Percentiles rank a stretch among this genome's conserved stretches.
Conservation (phyloP, 23 red algal species). For the Gracilaria vermiculophylla region DNA sequence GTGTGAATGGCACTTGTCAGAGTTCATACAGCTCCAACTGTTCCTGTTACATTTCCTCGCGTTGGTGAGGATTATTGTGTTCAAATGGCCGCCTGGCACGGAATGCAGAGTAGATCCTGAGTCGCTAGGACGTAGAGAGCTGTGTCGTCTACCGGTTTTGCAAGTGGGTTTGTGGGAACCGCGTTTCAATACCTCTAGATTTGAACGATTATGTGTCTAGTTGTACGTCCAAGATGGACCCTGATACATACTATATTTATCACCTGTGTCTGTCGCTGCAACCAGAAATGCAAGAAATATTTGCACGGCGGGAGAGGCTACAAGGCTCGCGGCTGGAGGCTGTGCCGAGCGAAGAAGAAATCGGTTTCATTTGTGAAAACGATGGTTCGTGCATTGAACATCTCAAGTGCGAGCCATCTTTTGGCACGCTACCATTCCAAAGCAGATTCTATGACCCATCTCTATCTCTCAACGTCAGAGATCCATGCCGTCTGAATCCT, state of each 20-base stretch:
- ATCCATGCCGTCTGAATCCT: not conserved
- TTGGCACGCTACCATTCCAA: not conserved
- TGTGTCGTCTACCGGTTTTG: not conserved
- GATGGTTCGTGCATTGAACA: not conserved
- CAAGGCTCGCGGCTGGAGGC: not conserved
- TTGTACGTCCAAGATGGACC: not conserved
- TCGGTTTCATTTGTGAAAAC: not conserved
- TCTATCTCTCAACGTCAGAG: not conserved
- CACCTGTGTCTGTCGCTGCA: not conserved
- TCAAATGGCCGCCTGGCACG: not conserved
- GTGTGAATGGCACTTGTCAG: not conserved
- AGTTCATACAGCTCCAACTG: not conserved
- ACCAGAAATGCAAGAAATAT: not conserved
- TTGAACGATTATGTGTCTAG: not conserved
- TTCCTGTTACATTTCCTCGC: not conserved
- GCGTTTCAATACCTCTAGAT: not conserved
- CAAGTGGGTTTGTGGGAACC: not conserved
- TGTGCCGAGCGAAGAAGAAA: not conserved
- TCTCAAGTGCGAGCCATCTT: not conserved
- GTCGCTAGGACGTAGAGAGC: not conserved
- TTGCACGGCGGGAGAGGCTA: not conserved
- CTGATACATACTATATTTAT: not conserved
- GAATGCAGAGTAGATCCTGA: too few relatives aligned
- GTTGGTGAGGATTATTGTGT: not conserved
- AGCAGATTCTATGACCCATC: conserved; percentile 8